Base-by-base conservation (phyloP, 1,284 basidiomycete species). In the Phellopilus nigrolimitatus region DNA sequence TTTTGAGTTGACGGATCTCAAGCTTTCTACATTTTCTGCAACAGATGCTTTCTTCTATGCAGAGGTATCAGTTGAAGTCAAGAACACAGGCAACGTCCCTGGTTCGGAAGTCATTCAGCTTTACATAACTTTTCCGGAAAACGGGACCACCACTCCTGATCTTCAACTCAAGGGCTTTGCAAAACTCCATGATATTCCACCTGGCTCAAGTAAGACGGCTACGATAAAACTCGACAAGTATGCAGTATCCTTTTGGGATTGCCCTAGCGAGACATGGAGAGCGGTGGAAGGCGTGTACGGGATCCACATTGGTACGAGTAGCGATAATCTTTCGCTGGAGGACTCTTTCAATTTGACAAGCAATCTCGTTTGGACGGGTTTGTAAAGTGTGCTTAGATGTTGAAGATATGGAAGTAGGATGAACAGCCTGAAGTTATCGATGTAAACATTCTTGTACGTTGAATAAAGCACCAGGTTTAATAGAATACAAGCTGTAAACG, bases 61-160 rank as follows among this genome's bases (percentile, higher is more conserved):
- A 49, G 62, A 65, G 24, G 66, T 80, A 21, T 63, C 68, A 13
- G 66, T 81, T 49, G 71, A 63, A 0, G 68, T 87, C 40, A 73
- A 61, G 51, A 90, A 90, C 66, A 75, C 71, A 1, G 85, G 86
- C 0, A 51, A 61, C 0, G 57, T 75, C 12, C 43, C 62, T 1
- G 87, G 87, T 3, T 83, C 82, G 1, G 80, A 87, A 60, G 76
- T 83, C 45, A 75, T 80, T 6, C 86, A 89, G 63, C 54, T 87
- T 13, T 90, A 88, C 62, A 69, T 88, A 28, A 70, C 76, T 2
- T 74, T 80, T 56, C 77, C 80, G 2, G 66, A 72, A 45, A 70
- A 72, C 21, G 76, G 75, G 6, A 64, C 80, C 22, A 72, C 76
- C 4, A 81, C 78, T 7, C 82, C 84, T 0, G 66, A 64, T 24